A percentile compares a stretch with the other conserved stretches of the same genome.
phyloP scores from a whole-genome alignment of 2,329 filamentous ascomycete species.

The Epichloe uncinata region DNA sequence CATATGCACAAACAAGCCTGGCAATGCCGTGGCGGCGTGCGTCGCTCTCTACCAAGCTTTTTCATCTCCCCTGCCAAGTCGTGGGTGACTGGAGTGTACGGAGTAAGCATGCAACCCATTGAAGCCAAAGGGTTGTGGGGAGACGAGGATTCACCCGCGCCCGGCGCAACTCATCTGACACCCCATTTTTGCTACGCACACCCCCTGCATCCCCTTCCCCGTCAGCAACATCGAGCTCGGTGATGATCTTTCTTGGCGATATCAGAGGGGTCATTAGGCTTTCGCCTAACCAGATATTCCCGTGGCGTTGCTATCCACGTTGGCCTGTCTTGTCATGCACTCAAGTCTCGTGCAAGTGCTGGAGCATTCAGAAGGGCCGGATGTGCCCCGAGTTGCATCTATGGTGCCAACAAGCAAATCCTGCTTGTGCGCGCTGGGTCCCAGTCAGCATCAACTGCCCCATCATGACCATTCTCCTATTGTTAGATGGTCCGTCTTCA shows the following conservation, averaged over 20 bases:
- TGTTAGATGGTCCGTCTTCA: not conserved
- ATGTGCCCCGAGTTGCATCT: not conserved
- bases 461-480: not conserved
- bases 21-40: conserved; percentile 3
- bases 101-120: too few species aligned
- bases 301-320: not conserved
- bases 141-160: too few species aligned
- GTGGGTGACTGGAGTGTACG: too few species aligned
- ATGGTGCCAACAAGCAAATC: not conserved
- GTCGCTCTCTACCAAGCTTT: not conserved
- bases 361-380: conserved; percentile 1
- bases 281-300: not conserved
- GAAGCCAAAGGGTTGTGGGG: too few species aligned
- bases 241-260: not conserved
- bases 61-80: not conserved
- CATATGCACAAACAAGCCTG: not conserved
- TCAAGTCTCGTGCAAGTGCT: conserved; percentile 6
- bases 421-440: not conserved
- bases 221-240: not conserved
- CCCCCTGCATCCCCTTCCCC: not conserved
- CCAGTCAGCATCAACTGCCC: not conserved
- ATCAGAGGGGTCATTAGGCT: not conserved
- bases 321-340: conserved; percentile 2
- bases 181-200: not conserved
- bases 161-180: not conserved